phyloP scores from a whole-genome alignment of 257 asterid genomes.

The Rubia yunnanensis region DNA sequence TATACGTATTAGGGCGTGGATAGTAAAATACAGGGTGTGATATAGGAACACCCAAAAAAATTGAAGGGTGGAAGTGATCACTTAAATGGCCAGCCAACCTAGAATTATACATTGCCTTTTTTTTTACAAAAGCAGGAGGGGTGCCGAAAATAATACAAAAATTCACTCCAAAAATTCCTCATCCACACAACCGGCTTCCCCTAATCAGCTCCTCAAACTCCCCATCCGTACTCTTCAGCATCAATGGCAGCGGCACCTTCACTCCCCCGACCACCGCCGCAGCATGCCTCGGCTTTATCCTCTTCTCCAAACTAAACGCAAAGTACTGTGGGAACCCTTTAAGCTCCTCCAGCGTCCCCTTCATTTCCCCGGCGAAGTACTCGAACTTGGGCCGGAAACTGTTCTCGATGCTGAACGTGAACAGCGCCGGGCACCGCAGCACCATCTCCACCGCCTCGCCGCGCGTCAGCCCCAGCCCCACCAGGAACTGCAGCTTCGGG shows the following conservation, averaged over 20 bases:
- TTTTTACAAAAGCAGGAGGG: not conserved
- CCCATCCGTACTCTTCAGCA: conserved; percentile 65
- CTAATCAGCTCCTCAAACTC: conserved; percentile 47
- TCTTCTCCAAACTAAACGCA: conserved; percentile 72
- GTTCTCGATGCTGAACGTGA: conserved; percentile 71
- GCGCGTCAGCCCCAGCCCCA: conserved; percentile 47
- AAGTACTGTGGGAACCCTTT: conserved; percentile 80
- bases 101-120: not conserved
- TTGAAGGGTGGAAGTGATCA: no score
- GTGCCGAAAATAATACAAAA: not conserved
- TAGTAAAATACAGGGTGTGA: no score
- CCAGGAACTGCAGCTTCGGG: conserved; percentile 54
- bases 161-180: not conserved
- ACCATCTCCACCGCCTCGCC: conserved; percentile 60
- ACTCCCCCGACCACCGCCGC: conserved; percentile 42
- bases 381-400: conserved; percentile 78
- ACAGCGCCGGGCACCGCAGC: conserved; percentile 68
- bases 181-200: conserved; percentile 19
- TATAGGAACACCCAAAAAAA: no score
- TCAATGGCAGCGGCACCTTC: conserved; percentile 45
- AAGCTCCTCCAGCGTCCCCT: conserved; percentile 50
- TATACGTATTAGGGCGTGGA: no score
- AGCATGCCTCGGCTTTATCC: conserved; percentile 61
- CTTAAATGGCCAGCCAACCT: no score
- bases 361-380: conserved; percentile 48